Evolutionary conservation across 805 yeast species (phyloP), one percentile per base, ranked within the genome.

Genomic region (Monosporozyma aerobia): DNA sequence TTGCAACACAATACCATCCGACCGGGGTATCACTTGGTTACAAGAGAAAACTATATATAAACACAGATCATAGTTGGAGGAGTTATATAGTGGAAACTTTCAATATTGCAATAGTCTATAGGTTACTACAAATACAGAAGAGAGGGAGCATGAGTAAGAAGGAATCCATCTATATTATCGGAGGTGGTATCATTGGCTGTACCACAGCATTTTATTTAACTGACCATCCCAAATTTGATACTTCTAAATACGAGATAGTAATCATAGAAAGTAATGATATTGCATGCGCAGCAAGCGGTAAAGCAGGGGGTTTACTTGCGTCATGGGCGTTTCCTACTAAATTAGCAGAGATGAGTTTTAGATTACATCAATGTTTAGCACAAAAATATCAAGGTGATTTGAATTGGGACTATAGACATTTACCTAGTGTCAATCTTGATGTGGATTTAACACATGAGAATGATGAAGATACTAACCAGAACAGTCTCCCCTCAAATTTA

Each of bases 271-370:
- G 92, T 50, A 88, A 87, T 56, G 76, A 96, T 61, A 95, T 95
- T 5, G 99, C 98, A 0, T 95, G 97, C 50, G 98, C 97, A 48
- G 98, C 99, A 19, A 80, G 89, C 44, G 99, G 99, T 52, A 94
- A 92, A 63, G 98, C 99, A 6, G 99, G 98, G 46, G 99, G 99
- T 0, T 74, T 92, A 49, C 71, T 92, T 49, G 97, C 98, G 1
- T 77, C 87, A 23, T 90, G 97, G 95, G 98, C 98, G 0, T 94
- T 94, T 69, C 99, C 99, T 0, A 90, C 85, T 60, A 96, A 88
- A 67, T 81, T 92, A 49, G 98, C 90, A 7, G 94, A 96, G 0
- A 73, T 92, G 51, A 84, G 95, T 48, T 94, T 90, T 71, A 78
- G 80, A 57, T 75, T 92, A 56, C 99, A 92, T 71, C 88, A 85